Base-by-base conservation (phyloP, 2,329 filamentous ascomycete species). In the Xylaria sp. region DNA sequence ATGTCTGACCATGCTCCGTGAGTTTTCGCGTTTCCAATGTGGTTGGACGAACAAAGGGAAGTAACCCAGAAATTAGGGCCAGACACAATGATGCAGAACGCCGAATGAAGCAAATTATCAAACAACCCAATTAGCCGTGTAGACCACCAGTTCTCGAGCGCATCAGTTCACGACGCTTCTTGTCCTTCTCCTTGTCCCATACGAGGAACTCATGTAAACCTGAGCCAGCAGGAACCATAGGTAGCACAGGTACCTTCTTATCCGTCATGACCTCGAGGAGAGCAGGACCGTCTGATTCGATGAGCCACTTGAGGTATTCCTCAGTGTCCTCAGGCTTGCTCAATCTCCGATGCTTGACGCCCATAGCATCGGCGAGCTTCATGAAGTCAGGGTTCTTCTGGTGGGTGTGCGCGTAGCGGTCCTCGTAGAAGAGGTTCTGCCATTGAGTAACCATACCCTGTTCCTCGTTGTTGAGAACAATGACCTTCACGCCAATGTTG, bases 371-470 rank as follows among this genome's bases (percentile, higher is more conserved):
- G 39, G 91, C 86, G 52, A 97, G 81, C 79, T 94, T 96, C 76
- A 93, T 90, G 73, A 97, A 97, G 74, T 97, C 87, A n/a, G 93
- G 92, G 76, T 97, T 97, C 72, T 85, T 82, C 78, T 96, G 92
- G 75, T 97, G 93, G 0, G 93, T 97, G 75, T 96, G 92, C 42
- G 91, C 83, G 69, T 87, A 97, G 68, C 93, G 87, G 72, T 97
- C 92, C 75, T 96, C 89, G 79, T 96, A 97, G 79, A 97, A 97
- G 66, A 97, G 85, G 69, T 91, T 92, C 77, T 97, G 93, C 93
- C 93, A 97, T 78, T 97, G 93, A 1, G 92, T 97, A 49, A 97
- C 92, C 93, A 97, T 97, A 57, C 93, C 93, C 78, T 97, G 93
- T 77, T 97, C 92, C 75, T 96, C 92, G 76, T 96, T 99, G 81